phyloP scores from a whole-genome alignment of 2,329 filamentous ascomycete species.

The Nemania serpens region DNA sequence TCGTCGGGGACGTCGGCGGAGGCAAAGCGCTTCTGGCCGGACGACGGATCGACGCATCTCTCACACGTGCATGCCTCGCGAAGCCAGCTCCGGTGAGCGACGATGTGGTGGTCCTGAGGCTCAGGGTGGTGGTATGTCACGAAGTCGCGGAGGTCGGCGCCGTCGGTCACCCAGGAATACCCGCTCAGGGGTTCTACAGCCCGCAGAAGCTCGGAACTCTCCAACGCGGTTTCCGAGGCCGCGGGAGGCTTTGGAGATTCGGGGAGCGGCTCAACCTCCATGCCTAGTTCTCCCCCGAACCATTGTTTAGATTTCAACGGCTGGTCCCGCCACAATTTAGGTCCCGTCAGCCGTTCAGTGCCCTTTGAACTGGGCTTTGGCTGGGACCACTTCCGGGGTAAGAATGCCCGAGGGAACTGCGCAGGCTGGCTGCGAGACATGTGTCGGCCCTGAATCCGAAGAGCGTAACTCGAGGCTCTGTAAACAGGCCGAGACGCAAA shows the following conservation, averaged over 20 bases:
- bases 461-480: background rate
- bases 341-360: too few relatives aligned
- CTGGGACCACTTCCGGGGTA: too few relatives aligned
- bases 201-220: too few relatives aligned
- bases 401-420: background rate
- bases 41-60: constrained; percentile 61
- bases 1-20: constrained; percentile 63
- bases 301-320: too few relatives aligned
- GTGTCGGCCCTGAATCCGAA: background rate
- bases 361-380: too few relatives aligned
- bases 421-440: background rate
- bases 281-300: too few relatives aligned
- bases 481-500: background rate
- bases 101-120: background rate
- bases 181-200: too few relatives aligned
- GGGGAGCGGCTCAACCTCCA: too few relatives aligned
- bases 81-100: constrained; percentile 43
- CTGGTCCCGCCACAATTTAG: too few relatives aligned
- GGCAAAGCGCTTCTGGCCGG: constrained; percentile 67
- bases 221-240: too few relatives aligned
- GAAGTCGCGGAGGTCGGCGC: background rate
- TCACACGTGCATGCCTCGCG: constrained; percentile 64
- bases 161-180: background rate
- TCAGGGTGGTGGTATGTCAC: background rate
- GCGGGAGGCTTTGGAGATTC: too few relatives aligned